Evolutionary conservation across 441 rosid species (phyloP).

Genomic region (Populus trichocarpa): DNA sequence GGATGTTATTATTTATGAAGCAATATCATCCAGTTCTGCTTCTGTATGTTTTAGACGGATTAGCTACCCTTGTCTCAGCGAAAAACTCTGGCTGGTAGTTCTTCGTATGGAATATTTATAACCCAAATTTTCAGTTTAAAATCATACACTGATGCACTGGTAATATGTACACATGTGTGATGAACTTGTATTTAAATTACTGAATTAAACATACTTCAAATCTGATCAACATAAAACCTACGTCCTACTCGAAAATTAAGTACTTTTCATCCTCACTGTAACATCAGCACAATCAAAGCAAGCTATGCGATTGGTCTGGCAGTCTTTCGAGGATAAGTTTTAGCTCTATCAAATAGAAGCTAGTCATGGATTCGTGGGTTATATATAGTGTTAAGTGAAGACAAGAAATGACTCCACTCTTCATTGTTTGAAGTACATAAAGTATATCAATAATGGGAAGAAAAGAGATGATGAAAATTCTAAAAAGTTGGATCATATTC

Average conservation of each 20-base stretch:
- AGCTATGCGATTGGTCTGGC: neutral
- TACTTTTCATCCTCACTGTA: no score
- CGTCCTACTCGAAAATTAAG: neutral
- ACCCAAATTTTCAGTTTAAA: no score
- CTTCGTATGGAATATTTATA: no score
- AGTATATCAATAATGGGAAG: neutral
- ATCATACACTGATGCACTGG: no score
- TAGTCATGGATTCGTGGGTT: neutral
- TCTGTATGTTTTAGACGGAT: neutral
- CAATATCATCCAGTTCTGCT: neutral
- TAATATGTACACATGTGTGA: no score
- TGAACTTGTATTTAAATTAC: no score
- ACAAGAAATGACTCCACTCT: no score
- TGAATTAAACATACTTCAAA: neutral
- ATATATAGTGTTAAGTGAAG: neutral
- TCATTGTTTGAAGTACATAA: neutral
- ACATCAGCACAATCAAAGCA: neutral
- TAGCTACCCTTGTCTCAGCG: neutral
- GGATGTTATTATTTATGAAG: neutral
- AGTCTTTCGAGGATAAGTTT: neutral
- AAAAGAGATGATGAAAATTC: neutral
- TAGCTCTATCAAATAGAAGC: neutral
- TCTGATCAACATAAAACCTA: neutral
- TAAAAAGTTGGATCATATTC: neutral
- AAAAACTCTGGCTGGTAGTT: neutral